Evolutionary conservation across 1,139 yeast species (phyloP).

Genomic region (Yamadazyma taylorii): DNA sequence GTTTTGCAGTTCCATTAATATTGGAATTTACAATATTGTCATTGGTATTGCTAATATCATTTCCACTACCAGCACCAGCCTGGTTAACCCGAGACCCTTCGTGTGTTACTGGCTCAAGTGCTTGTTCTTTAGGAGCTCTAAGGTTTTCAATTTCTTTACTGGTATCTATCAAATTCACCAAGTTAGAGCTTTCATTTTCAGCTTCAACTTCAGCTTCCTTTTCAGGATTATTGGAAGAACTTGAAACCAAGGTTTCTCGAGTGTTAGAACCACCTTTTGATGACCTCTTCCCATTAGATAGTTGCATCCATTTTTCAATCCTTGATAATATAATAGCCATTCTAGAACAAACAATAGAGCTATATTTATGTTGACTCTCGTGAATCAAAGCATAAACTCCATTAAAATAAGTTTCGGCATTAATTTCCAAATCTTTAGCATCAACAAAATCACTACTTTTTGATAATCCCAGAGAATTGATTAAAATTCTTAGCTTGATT

Average conservation of each 20-base stretch:
- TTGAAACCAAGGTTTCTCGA: no score
- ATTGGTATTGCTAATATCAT: no score
- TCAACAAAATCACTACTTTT: slow-evolving; percentile 10
- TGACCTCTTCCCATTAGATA: slow-evolving; percentile 25
- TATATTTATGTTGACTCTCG: slow-evolving; percentile 23
- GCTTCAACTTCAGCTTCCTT: slow-evolving; percentile 5
- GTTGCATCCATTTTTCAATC: slow-evolving; percentile 49
- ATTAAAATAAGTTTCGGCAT: slow-evolving; percentile 37
- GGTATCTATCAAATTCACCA: slow-evolving; percentile 43
- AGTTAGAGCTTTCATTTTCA: slow-evolving; percentile 17
- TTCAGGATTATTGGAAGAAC: no score
- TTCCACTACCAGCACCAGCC: no score
- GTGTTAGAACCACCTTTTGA: slow-evolving; percentile 1
- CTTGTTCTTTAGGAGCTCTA: slow-evolving; percentile 29
- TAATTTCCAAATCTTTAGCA: slow-evolving; percentile 23
- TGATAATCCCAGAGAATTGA: slow-evolving; percentile 35
- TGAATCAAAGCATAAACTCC: slow-evolving; percentile 26
- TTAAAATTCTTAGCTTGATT: slow-evolving; percentile 43
- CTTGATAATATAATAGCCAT: slow-evolving; percentile 45
- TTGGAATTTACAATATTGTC: background rate
- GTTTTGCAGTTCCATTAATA: background rate
- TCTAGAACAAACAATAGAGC: slow-evolving; percentile 40
- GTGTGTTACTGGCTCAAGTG: no score
- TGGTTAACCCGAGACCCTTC: no score
- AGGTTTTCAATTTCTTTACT: slow-evolving; percentile 50